Evolutionary conservation across 306 rosid species (phyloP), one percentile per base, ranked within the genome.

Genomic region (Geum urbanum): DNA sequence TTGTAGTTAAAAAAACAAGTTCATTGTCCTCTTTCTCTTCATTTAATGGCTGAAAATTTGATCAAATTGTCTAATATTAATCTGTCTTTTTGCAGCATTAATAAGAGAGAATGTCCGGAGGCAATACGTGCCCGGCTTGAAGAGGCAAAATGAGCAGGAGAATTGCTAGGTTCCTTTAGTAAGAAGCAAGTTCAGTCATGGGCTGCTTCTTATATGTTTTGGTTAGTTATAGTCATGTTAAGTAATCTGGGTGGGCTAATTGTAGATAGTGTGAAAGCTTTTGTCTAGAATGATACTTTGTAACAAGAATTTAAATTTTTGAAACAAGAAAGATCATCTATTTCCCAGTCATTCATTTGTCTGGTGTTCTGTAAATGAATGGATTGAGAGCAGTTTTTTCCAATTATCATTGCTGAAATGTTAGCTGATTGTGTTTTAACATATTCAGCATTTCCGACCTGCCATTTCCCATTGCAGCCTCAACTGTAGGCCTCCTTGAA

Each of bases 111-210:
- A 51, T 67, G 72, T 71, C 79, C 89, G 0, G 80, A 82, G 44
- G 45, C 81, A 49, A 13, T 87, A 14, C 80, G 90, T 0, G 52
- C 89, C 35, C 72, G 80, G 47, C 97, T 91, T 66, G 83, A 77
- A 81, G 91, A 80, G 80, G 95, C 96, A 22, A 75, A 78, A 57
- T 83, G 83, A 86, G 54, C 74, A 58, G 27, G 48, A 54, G 27
- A 14, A 9, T 8, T 55, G 57, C 15, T 12, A 49, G 12, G 43
- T 48, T 6, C 48, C 3, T 12, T 70, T 19, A 24, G 47, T 53
- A 48, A 52, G 67, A 79, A 50, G 57, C 35, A 22, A 24, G 7
- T 35, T 6, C 3, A 62, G 55, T 45, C 41, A 8, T 40, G 22
- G 27, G 24, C 73, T 40, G 15, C 61, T 69, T 19, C 39, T 19